Base-by-base conservation (phyloP, 2,329 filamentous ascomycete genomes). In the Dryadomyces sulphureus region DNA sequence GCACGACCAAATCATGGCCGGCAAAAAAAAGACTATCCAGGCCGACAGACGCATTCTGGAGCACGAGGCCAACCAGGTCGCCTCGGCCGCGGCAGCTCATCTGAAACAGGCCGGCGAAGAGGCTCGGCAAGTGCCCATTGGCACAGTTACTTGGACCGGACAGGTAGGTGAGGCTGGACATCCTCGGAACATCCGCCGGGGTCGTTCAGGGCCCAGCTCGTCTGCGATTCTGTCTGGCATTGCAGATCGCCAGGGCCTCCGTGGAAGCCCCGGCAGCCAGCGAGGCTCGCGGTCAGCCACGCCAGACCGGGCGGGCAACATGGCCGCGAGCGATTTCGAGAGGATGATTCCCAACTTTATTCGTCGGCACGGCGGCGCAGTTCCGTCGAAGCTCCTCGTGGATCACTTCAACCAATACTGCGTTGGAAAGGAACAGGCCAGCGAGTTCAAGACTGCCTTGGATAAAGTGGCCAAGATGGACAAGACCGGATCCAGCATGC, bases 71-170 rank as follows among this genome's bases (percentile, higher is more conserved):
- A 81, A 82, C 55, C 75, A 78, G 34, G 77, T 93, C 3, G 89
- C 88, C 3, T 77, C 81, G 0, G 70, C 84, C 56, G 89, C 90
- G 2, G 86, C 86, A 1, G 75, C 74, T 20, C 81, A 86, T 52
- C 75, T 96, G 2, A 77, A 79, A 25, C 77, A 77, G 49, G 80
- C 87, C 9, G 79, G 77, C 38, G 77, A 89, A 56, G 72, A 81
- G 25, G 87, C 89, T 3, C 73, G 78, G 11, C 72, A 69, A 8
- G 69, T 90, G 1, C 85, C 85, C 0, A 80, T 87, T 27, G 90
- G 90, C 7, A 87, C 84, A 0, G 85, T 92, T 8, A 95, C 90
- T 1, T 96, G 90, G 90, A 96, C 90, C 0, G 90, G 92, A 1
- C 77, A 84, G 54, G 78, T 84, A 41, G 90, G 90, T 9, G 74